phyloP scores from a whole-genome alignment of 2,329 filamentous ascomycete genomes.

The Aspergillus pseudoglaucus region DNA sequence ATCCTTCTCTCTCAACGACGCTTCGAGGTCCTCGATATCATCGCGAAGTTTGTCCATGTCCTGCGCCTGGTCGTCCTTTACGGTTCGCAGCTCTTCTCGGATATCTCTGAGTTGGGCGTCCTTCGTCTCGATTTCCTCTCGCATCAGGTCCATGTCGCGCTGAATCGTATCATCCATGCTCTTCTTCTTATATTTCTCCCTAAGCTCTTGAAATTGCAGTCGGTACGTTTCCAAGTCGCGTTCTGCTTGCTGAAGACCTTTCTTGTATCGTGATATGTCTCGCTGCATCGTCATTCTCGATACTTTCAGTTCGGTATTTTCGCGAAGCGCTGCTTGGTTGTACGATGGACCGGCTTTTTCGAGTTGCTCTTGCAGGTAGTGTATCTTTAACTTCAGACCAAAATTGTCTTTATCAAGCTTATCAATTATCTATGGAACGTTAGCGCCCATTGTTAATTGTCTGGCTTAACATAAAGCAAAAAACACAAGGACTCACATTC shows the following conservation, averaged over 20 bases:
- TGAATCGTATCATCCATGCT: slow-evolving; percentile 66
- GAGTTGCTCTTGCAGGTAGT: slow-evolving; percentile 88
- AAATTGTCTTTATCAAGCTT: slow-evolving; percentile 99
- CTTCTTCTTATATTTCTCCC: slow-evolving; percentile 71
- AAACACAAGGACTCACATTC: slow-evolving; percentile 49
- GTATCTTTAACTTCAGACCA: slow-evolving; percentile 90
- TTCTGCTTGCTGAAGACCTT: slow-evolving; percentile 74
- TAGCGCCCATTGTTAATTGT: slow-evolving; percentile 3
- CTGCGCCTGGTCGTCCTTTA: slow-evolving; percentile 49
- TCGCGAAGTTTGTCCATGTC: slow-evolving; percentile 63
- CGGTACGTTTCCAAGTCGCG: slow-evolving; percentile 79
- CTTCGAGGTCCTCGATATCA: slow-evolving; percentile 68
- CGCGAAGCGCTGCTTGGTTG: slow-evolving; percentile 79
- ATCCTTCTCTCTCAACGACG: slow-evolving; percentile 69
- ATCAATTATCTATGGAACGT: slow-evolving; percentile 60
- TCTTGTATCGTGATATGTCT: slow-evolving; percentile 80
- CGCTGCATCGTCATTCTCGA: slow-evolving; percentile 83
- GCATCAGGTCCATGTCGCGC: slow-evolving; percentile 50
- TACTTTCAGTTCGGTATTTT: slow-evolving; percentile 95
- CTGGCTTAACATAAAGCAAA: neutral
- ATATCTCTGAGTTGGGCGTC: slow-evolving; percentile 37
- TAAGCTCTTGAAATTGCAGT: slow-evolving; percentile 72
- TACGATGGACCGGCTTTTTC: slow-evolving; percentile 82
- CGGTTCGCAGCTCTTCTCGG: slow-evolving; percentile 51
- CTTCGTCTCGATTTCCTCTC: slow-evolving; percentile 45